These are phyloP conservation scores for Clavariopsis aquatica DNA, from an alignment of 495 filamentous ascomycete genomes.

Conservation along the genomic window DNA sequence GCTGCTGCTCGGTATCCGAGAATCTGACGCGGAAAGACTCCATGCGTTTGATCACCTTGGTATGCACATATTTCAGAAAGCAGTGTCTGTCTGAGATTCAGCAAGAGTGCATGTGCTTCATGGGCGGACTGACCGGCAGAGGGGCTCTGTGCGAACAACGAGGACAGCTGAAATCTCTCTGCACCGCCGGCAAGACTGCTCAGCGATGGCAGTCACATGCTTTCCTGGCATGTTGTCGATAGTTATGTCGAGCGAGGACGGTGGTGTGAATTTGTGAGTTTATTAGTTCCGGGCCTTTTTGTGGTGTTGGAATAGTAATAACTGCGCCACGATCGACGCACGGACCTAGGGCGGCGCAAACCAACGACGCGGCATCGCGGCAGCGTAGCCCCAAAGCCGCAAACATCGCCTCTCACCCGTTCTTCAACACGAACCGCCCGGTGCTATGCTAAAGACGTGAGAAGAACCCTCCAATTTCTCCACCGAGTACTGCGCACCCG, in stretches of 20 bases:
- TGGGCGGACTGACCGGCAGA: conserved; percentile 39
- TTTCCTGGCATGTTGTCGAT: conserved; percentile 28
- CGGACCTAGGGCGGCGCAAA: not conserved
- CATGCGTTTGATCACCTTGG: conserved; percentile 78
- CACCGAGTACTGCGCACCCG: not conserved
- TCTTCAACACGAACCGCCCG: not conserved
- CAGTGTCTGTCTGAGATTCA: conserved; percentile 60
- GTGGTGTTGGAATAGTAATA: no score
- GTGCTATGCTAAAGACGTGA: not conserved
- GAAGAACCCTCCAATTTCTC: not conserved
- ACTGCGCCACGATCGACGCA: conserved; percentile 3
- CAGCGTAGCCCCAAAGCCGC: not conserved
- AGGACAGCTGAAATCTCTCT: conserved; percentile 34
- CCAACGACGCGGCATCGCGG: not conserved
- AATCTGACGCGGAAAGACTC: conserved; percentile 58
- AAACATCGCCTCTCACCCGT: not conserved
- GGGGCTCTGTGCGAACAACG: conserved; percentile 44
- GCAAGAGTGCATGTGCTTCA: not conserved
- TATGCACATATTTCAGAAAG: conserved; percentile 70
- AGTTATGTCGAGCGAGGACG: no score
- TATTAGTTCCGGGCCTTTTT: no score
- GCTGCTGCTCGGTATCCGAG: conserved; percentile 44
- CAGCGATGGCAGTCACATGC: conserved; percentile 11
- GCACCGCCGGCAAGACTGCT: conserved; percentile 40
- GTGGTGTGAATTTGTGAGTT: no score